Base-by-base conservation (phyloP, 768 basidiomycete genomes). In the Piloderma croceum region DNA sequence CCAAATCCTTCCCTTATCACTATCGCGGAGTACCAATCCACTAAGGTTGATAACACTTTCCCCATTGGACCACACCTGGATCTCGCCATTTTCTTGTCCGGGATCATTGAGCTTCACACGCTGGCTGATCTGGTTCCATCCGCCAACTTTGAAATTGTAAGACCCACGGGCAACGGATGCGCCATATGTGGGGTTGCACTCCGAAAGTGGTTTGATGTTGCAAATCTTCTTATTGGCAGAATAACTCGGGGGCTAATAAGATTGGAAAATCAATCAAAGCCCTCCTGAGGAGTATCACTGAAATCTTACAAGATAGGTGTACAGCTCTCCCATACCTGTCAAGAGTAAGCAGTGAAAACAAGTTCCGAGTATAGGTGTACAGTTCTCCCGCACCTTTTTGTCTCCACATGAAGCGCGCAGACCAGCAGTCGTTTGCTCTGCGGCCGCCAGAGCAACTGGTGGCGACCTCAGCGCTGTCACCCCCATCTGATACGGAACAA, bases 31-130 rank as follows among this genome's bases (percentile, higher is more conserved):
- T 42, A 76, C 67, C 18, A 88, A 63, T 13, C 77, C 77, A 13
- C 47, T 50, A 27, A 79, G 70, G 40, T 66, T 73, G 56, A 87
- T 70, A 40, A 81, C 76, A 50, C 76, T 79, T 63, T 75, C 57
- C 25, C 83, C 85, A 45, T 79, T 70, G 29, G 74, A 72, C 56
- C 75, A 83, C 18, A 89, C 61, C 57, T 85, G 66, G 33, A 86
- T 56, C 61, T 84, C 79, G 47, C 88, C 88, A 52, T 92, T 83
- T 11, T 73, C 67, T 57, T 74, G 49, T 11, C 81, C 82, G 27
- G 69, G 71, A 43, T 82, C 79, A 59, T 92, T 92, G 51, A 90
- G 74, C 58, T 70, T 70, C 38, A 90, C 73, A 46, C 86, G 76
- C 62, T 87, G 71, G 21, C 70, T 63, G 47, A 90, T 69, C n/a